Evolutionary conservation across 1,139 yeast species (phyloP), one percentile per base, ranked within the genome.

Genomic region (Yamadazyma aaseri): DNA sequence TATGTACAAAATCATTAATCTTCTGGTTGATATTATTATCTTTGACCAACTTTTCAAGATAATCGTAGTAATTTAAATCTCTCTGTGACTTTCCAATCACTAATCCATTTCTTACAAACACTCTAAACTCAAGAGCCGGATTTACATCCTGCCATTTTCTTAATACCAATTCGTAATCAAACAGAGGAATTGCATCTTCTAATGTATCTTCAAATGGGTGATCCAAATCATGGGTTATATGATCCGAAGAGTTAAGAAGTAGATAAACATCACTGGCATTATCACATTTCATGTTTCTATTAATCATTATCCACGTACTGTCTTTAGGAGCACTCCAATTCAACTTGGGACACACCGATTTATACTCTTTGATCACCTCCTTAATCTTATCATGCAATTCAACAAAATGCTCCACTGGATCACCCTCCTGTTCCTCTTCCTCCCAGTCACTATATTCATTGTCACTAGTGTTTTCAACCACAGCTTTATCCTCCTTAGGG

Each of bases 271-370:
- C 99, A 27, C 81, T 73, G 0, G 83, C 78, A 22, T 70, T 71
- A 11, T 62, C 69, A 51, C 97, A 89, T 49, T 76, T 73, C 69
- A 85, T 74, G 4, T 86, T 72, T 47, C 86, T 84, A 23, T 85
- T 81, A 2, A 94, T 74, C 51, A 86, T 64, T 20, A 92, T 90
- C 98, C 98, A 92, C 1, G 79, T 74, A 6, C 97, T 87, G 58
- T 92, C 99, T 50, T 81, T 83, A 1, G 99, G 98, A 1, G 96
- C 84, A 1, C 97, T 86, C 98, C 98, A 92, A 63, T 92, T 92
- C 46, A 92, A 65, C 52, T 92, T 92, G 1, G 97, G 97, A 2
- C 86, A 71, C 6, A 89, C 89, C 1, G 79, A 55, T 17, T 85
- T 50, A 63, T 73, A 40, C 62, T 71, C 20, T 35, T 39, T 23